A percentile compares a stretch with the other conserved stretches of the same genome.
These are phyloP conservation scores for Trapa bicornis DNA, from an alignment of 345 rosid species.

Conservation along the genomic window DNA sequence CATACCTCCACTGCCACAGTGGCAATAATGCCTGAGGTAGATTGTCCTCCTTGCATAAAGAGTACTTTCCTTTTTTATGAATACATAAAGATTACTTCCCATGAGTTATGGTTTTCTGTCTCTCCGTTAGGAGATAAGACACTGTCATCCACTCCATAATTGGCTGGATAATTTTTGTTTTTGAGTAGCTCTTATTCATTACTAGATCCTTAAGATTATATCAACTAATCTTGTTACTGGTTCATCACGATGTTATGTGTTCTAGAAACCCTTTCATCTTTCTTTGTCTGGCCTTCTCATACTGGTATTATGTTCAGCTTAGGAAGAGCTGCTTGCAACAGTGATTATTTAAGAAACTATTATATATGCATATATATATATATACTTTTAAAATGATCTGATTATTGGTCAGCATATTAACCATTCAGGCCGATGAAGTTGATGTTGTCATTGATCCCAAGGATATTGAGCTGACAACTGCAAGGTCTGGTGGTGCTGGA, in stretches of 20 bases:
- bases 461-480: slow-evolving; percentile 86
- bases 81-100: no score
- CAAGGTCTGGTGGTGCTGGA: slow-evolving; percentile 98
- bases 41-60: not conserved
- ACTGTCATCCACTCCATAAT: not conserved
- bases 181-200: not conserved
- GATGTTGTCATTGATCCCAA: slow-evolving; percentile 91
- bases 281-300: not conserved
- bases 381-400: not conserved
- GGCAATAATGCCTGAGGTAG: slow-evolving; percentile 98
- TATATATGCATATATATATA: not conserved
- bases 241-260: not conserved
- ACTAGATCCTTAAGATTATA: not conserved
- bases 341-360: not conserved
- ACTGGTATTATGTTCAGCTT: not conserved
- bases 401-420: not conserved
- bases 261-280: not conserved
- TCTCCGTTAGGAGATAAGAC: not conserved
- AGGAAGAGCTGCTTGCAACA: not conserved
- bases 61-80: no score
- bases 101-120: not conserved
- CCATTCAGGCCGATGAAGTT: slow-evolving; percentile 79
- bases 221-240: not conserved
- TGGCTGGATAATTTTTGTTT: not conserved
- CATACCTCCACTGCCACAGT: slow-evolving; percentile 98